A percentile compares a stretch with the other conserved stretches of the same genome.
These are phyloP conservation scores for Penicillium expansum DNA, from an alignment of 2,329 filamentous ascomycete genomes.

Conservation along the genomic window DNA sequence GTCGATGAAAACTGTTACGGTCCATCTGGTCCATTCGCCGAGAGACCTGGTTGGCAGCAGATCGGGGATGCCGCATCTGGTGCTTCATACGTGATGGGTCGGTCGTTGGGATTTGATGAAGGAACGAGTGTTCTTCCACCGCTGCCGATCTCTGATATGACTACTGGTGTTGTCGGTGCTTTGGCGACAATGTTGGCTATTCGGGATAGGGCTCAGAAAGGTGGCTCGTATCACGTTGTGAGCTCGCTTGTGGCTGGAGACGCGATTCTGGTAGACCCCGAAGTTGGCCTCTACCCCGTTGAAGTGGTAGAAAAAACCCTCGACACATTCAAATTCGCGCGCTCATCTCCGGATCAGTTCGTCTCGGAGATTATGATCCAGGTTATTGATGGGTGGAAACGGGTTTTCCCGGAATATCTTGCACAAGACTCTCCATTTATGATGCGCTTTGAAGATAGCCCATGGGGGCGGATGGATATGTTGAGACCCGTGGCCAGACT, in stretches of 20 bases:
- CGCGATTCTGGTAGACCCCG: constrained; percentile 28
- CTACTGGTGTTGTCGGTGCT: constrained; percentile 20
- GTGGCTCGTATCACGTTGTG: constrained; percentile 23
- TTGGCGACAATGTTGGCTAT: constrained; percentile 15
- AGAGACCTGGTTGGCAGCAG: constrained; percentile 53
- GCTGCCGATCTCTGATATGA: constrained; percentile 26
- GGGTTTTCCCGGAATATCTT: constrained; percentile 15
- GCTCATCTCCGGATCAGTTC: constrained; percentile 16
- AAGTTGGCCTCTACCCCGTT: constrained; percentile 33
- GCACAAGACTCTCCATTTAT: constrained; percentile 17
- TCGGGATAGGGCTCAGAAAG: constrained; percentile 14
- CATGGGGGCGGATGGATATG: constrained; percentile 14
- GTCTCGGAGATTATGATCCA: constrained; percentile 15
- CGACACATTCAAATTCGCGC: constrained; percentile 11
- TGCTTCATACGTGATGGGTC: constrained; percentile 38
- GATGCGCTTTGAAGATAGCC: constrained; percentile 12
- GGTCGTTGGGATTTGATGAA: constrained; percentile 27
- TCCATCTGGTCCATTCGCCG: constrained; percentile 46
- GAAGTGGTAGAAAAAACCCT: constrained; percentile 5
- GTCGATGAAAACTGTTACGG: constrained; percentile 54
- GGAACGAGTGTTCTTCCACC: constrained; percentile 19
- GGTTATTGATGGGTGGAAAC: constrained; percentile 16
- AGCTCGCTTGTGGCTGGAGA: constrained; percentile 33
- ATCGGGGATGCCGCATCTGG: constrained; percentile 48
- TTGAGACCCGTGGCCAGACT: constrained; percentile 14